Percentiles rank a stretch among this genome's conserved stretches.
Conservation (phyloP, 176 grass and related monocot species). For the Tillandsia leiboldiana region DNA sequence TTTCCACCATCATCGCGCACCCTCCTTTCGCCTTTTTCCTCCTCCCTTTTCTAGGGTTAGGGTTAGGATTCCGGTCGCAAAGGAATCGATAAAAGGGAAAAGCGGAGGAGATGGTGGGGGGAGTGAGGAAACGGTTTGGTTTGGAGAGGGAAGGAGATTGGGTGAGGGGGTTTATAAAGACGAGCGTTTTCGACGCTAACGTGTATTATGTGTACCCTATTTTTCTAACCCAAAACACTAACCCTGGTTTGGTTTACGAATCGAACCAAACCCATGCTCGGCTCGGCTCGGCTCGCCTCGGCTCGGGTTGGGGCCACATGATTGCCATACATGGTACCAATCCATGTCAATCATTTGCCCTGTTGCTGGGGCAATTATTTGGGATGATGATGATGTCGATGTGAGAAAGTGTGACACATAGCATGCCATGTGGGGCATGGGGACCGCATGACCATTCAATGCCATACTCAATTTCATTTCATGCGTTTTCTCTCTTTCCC, state of each 20-base stretch:
- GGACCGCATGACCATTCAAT: not conserved
- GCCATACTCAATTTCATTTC: not conserved
- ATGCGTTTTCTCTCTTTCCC: not conserved
- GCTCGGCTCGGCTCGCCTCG: not conserved
- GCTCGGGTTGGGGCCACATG: not conserved
- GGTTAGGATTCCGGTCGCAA: not conserved
- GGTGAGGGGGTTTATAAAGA: not conserved
- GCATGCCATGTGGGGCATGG: not conserved
- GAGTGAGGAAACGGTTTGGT: not conserved
- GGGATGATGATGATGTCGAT: conserved; percentile 9
- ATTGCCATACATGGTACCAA: conserved; percentile 17
- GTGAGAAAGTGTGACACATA: not conserved
- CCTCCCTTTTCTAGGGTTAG: not conserved
- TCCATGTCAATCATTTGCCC: conserved; percentile 21
- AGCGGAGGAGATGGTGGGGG: not conserved
- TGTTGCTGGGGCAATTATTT: conserved; percentile 15
- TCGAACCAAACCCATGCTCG: not conserved
- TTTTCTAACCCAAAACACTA: not conserved
- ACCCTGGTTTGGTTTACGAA: not conserved
- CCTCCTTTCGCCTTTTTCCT: not conserved
- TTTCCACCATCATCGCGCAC: conserved; percentile 15
- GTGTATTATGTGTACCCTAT: too few relatives aligned
- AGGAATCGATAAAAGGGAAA: not conserved
- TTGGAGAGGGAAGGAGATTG: not conserved
- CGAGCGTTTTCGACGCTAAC: not conserved